These are phyloP conservation scores for Liriodendron chinense DNA, from an alignment of 164 flowering plant genomes.

Conservation along the genomic window DNA sequence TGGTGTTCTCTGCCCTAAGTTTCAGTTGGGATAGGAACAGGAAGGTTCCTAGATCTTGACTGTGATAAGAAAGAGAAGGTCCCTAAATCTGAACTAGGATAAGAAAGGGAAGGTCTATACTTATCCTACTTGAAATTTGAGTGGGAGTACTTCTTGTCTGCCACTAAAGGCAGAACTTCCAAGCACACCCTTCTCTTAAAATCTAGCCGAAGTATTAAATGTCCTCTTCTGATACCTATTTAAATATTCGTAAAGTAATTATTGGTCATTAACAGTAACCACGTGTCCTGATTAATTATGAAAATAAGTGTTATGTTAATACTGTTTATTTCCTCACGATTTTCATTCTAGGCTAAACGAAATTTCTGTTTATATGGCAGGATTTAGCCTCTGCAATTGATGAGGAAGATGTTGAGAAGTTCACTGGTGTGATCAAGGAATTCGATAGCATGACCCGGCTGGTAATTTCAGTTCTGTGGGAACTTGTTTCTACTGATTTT, in stretches of 20 bases:
- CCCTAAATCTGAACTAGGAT: no score
- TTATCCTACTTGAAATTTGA: no score
- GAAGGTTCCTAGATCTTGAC: no score
- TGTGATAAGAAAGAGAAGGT: no score
- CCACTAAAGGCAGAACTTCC: no score
- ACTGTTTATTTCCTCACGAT: neutral
- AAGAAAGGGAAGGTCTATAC: no score
- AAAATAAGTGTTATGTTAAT: neutral
- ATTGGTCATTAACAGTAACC: neutral
- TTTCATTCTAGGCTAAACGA: neutral
- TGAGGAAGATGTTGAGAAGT: constrained; percentile 79
- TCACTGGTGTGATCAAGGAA: constrained; percentile 75
- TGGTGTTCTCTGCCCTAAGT: no score
- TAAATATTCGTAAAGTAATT: neutral
- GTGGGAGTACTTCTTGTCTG: no score
- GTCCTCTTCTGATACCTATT: no score
- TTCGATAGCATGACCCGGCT: constrained; percentile 89
- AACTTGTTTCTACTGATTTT: neutral
- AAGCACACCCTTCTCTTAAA: no score
- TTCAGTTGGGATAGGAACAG: no score
- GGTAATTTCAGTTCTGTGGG: constrained; percentile 36
- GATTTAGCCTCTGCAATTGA: constrained; percentile 83
- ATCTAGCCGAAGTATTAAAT: no score
- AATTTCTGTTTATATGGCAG: constrained; percentile 30
- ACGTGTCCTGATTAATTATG: neutral